Evolutionary conservation across 1,284 basidiomycete genomes (phyloP).

Genomic region (Tausonia pullulans): DNA sequence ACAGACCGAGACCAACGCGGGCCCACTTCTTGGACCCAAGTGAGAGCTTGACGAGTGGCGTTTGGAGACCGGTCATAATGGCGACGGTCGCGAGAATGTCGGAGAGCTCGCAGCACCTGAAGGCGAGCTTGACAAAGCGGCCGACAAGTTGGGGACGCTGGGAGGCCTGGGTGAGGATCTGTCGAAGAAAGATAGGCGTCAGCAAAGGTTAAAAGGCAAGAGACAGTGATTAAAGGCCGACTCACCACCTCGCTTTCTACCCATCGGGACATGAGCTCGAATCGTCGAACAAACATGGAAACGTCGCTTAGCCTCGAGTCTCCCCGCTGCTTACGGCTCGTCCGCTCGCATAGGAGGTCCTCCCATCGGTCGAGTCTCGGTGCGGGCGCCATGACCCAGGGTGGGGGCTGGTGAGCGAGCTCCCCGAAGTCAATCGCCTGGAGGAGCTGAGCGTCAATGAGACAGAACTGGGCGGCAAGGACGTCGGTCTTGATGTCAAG

Average conservation of each 20-base stretch:
- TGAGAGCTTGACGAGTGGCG: conserved; percentile 1
- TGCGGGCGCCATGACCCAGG: background rate
- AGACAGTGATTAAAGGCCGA: background rate
- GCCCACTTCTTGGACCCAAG: background rate
- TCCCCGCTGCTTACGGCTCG: background rate
- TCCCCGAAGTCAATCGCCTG: conserved; percentile 73
- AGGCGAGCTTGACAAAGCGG: conserved; percentile 16
- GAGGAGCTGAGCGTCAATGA: conserved; percentile 80
- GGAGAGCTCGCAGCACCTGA: conserved; percentile 3
- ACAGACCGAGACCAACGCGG: background rate
- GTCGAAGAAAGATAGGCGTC: background rate
- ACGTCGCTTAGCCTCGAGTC: conserved; percentile 17
- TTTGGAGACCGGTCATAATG: conserved; percentile 11
- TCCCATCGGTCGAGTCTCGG: conserved; percentile 27
- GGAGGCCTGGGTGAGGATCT: conserved; percentile 7
- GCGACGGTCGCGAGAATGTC: background rate
- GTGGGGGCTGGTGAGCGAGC: conserved; percentile 43
- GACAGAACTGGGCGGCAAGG: conserved; percentile 65
- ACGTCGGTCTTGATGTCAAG: conserved; percentile 38
- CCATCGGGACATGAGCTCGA: conserved; percentile 13
- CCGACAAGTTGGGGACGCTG: background rate
- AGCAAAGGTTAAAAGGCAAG: background rate
- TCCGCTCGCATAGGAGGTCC: conserved; percentile 20
- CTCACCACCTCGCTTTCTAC: conserved; percentile 15
- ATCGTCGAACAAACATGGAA: conserved; percentile 8